Base-by-base conservation (phyloP, 148 eudicot species). In the Pouteria glomerata region DNA sequence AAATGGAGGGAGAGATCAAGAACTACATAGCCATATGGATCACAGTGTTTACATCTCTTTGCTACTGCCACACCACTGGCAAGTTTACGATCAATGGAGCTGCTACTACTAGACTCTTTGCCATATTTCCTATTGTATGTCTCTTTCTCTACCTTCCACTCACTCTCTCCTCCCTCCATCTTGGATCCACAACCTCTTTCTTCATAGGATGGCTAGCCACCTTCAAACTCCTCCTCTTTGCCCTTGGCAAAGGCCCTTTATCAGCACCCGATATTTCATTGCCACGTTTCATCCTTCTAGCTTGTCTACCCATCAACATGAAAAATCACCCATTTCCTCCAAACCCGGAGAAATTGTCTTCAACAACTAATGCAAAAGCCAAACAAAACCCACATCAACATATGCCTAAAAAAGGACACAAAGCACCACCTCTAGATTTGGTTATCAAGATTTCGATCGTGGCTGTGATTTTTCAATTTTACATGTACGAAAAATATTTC, bases 191-290 rank as follows among this genome's bases (percentile, higher is more conserved):
- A 52, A 57, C 80, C n/a, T 21, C 66, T 33, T 82, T 79, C 78
- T 79, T 76, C 73, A 57, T 79, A 7, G 44, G 78, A 6, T 82
- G 85, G 85, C 80, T 82, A 8, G 75, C 78, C 24, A 79, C 58
- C 62, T 82, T 82, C 80, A 82, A 82, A 31, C 69, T 65, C 69
- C 53, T 65, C 33, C 71, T 81, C 33, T 83, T 71, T 37, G 52
- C 85, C 27, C 83, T 77, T 42, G 62, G 51, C 13, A 30, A 30
- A 6, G 79, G 81, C 70, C 85, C 85, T 16, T 47, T 81, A 6
- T 50, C 30, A 14, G 44, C 66, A 21, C 10, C 59, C 27, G 8
- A 5, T 14, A 26, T 81, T 6, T 69, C 81, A 0, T 12, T 70
- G 14, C 52, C 72, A 15, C n/a, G n/a, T 14, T 81, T 81, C 76